Percentiles rank a stretch among this genome's conserved stretches.
These are phyloP conservation scores for Penicillium sp. DNA, from an alignment of 2,329 filamentous ascomycete genomes.

Conservation along the genomic window DNA sequence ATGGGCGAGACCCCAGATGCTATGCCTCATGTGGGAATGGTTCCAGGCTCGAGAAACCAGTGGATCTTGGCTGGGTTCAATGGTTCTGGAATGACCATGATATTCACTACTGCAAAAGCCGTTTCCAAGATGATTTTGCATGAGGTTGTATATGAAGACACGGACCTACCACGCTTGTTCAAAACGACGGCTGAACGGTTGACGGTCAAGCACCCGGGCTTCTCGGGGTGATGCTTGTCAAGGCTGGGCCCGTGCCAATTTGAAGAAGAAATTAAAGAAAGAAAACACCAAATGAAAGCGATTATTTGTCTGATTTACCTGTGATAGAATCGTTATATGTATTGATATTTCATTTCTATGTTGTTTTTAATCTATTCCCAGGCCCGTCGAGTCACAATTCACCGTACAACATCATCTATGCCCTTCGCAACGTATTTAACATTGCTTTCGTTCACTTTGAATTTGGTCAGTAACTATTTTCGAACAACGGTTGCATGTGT, in stretches of 20 bases:
- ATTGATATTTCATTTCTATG: too few species aligned
- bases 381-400: neutral
- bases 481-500: neutral
- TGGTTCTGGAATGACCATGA: slow-evolving; percentile 66
- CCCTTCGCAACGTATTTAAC: slow-evolving; percentile 15
- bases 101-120: slow-evolving; percentile 59
- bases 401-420: slow-evolving; percentile 18
- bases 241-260: too few species aligned
- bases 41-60: slow-evolving; percentile 47
- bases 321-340: too few species aligned
- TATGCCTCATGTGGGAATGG: slow-evolving; percentile 53
- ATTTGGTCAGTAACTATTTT: neutral
- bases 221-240: neutral
- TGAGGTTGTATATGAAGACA: slow-evolving; percentile 24
- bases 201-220: neutral
- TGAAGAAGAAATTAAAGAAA: too few species aligned
- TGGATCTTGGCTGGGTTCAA: slow-evolving; percentile 64
- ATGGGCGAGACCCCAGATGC: slow-evolving; percentile 55
- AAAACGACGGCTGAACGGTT: slow-evolving; percentile 24
- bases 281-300: too few species aligned
- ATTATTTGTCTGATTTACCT: too few species aligned
- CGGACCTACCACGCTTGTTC: slow-evolving; percentile 32
- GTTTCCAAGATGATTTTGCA: slow-evolving; percentile 55
- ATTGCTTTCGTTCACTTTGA: slow-evolving; percentile 17
- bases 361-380: too few species aligned